Evolutionary conservation across 495 filamentous ascomycete genomes (phyloP), one percentile per base, ranked within the genome.

Genomic region (Aspergillus steynii): DNA sequence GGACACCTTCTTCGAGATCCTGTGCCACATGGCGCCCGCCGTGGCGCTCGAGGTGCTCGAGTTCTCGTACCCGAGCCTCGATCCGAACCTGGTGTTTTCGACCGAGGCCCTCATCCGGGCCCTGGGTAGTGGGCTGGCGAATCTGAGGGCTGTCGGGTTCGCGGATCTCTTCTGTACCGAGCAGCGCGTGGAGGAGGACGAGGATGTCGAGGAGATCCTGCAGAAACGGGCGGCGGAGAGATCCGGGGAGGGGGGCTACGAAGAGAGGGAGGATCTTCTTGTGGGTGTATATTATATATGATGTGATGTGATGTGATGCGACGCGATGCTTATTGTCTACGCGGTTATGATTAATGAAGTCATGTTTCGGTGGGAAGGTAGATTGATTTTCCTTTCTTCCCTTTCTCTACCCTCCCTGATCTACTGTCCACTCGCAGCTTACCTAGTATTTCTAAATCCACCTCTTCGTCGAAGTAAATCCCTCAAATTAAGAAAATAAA

Each of bases 1-100:
- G 2, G 60, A 68, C 15, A 65, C 60, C 3, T 75, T 75, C 60
- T 71, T 75, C 65, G 65, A 70, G n/a, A 55, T 70, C 50, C 53
- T 74, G 14, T 25, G 53, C 20, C 60, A 65, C 51, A 61, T 60
- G 15, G 26, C 31, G 26, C 50, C 55, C n/a, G 60, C 61, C 4
- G 15, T 68, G 7, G 60, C 62, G 9, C 65, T 73, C 4, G 60
- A 68, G 37, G 58, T 61, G n/a, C 64, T 75, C 4, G 70, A 68
- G 53, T 63, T 75, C 26, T 68, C 61, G 1, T 51, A 58, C 20
- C 66, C 69, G 8, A 60, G 56, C 51, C 46, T 31, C 14, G 66
- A 70, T 20, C 27, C 63, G 1, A 59, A 25, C 14, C 50, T 71
- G 26, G 56, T 54, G 26, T 73, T 75, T 31, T 45, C 56, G 14